Evolutionary conservation across 2,329 filamentous ascomycete species (phyloP).

Genomic region (Rhytidhysteron rufulum): DNA sequence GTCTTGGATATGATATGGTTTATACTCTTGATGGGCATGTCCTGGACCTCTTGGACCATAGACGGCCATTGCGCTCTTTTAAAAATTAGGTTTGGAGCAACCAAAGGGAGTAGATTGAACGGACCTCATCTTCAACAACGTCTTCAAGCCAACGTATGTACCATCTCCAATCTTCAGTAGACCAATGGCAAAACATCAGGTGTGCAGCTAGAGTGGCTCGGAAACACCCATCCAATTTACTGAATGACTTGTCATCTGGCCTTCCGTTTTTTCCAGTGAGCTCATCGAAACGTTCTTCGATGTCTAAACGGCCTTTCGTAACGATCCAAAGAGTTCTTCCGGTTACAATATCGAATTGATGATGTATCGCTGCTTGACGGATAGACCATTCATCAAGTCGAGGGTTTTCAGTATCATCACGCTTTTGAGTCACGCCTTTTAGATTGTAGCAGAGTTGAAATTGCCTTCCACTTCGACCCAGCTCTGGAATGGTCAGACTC

Average conservation of each 20-base stretch:
- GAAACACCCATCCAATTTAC: constrained; percentile 29
- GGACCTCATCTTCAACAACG: constrained; percentile 27
- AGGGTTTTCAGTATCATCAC: constrained; percentile 6
- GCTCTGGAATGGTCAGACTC: constrained; percentile 9
- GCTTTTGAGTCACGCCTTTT: constrained; percentile 19
- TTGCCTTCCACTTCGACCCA: constrained; percentile 32
- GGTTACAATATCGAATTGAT: constrained; percentile 37
- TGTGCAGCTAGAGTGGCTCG: constrained; percentile 35
- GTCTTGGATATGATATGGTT: constrained; percentile 25
- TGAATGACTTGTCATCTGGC: constrained; percentile 31
- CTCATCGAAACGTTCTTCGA: constrained; percentile 20
- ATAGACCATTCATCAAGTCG: constrained; percentile 31
- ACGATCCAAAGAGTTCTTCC: constrained; percentile 42
- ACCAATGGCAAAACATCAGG: constrained; percentile 39
- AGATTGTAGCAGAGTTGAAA: constrained; percentile 38
- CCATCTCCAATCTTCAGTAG: constrained; percentile 41
- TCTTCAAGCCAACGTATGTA: constrained; percentile 41
- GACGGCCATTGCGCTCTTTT: constrained; percentile 13
- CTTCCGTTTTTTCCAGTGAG: constrained; percentile 27
- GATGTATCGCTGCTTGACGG: constrained; percentile 36
- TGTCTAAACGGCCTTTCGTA: constrained; percentile 29
- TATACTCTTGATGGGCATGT: constrained; percentile 11
- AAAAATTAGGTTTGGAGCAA: constrained; percentile 4
- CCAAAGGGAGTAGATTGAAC: background rate
- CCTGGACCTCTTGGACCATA: constrained; percentile 11